Conservation (phyloP, 805 yeast genomes). For the Suhomyces kilbournensis region DNA sequence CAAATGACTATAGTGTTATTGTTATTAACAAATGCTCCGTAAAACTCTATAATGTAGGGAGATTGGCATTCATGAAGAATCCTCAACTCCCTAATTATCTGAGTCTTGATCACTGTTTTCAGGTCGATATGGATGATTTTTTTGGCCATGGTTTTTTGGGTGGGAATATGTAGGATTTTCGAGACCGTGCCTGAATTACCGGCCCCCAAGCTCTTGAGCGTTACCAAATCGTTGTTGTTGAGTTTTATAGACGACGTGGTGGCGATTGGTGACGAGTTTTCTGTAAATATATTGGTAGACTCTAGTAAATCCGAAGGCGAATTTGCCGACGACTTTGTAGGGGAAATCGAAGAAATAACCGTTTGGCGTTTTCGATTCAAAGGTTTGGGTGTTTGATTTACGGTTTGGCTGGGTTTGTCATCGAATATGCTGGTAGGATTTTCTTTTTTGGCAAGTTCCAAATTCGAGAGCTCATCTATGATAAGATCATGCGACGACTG, state of each 20-base stretch:
- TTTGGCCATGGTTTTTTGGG: slow-evolving; percentile 85
- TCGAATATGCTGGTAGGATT: neutral
- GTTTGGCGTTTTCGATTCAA: slow-evolving; percentile 35
- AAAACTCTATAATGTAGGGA: slow-evolving; percentile 82
- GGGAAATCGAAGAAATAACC: slow-evolving; percentile 41
- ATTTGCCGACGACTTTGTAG: slow-evolving; percentile 30
- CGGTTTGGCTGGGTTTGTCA: neutral
- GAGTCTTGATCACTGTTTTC: slow-evolving; percentile 73
- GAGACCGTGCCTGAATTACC: slow-evolving; percentile 95
- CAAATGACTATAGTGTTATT: slow-evolving; percentile 77
- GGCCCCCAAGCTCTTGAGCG: slow-evolving; percentile 75
- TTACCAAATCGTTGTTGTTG: slow-evolving; percentile 61
- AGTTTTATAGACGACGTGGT: slow-evolving; percentile 32
- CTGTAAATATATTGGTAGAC: neutral
- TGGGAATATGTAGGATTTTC: slow-evolving; percentile 84
- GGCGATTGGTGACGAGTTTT: slow-evolving; percentile 28
- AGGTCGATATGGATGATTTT: slow-evolving; percentile 85
- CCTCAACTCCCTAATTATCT: slow-evolving; percentile 81
- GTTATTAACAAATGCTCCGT: slow-evolving; percentile 75
- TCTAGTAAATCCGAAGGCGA: slow-evolving; percentile 4
- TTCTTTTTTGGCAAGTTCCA: slow-evolving; percentile 9
- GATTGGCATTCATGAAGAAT: slow-evolving; percentile 88
- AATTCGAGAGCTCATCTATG: slow-evolving; percentile 25
- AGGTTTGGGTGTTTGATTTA: slow-evolving; percentile 4
- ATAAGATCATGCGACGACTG: slow-evolving; percentile 19